phyloP scores from a whole-genome alignment of 176 grass and related monocot species.

The Eremochloa ophiuroides region DNA sequence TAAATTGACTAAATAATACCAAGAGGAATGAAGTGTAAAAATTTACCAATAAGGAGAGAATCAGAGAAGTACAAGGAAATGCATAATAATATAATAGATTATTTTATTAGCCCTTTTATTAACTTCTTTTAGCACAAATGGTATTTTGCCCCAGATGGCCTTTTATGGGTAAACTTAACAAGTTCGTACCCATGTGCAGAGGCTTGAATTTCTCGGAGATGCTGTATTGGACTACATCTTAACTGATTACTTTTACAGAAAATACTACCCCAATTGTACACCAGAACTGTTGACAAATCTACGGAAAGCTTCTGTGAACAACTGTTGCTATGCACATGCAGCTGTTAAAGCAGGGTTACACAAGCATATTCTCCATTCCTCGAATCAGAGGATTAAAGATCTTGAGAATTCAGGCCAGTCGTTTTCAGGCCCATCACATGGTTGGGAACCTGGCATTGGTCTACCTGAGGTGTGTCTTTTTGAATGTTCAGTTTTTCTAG shows the following conservation, averaged over 20 bases:
- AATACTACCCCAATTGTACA: slow-evolving; percentile 53
- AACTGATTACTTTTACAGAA: slow-evolving; percentile 50
- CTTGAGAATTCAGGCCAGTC: slow-evolving; percentile 32
- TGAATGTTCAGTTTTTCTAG: neutral
- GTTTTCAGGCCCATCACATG: slow-evolving; percentile 59
- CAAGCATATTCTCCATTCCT: slow-evolving; percentile 59
- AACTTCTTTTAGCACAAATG: neutral
- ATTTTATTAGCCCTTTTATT: neutral
- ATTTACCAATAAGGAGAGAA: neutral
- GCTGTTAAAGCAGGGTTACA: slow-evolving; percentile 64
- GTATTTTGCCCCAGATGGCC: neutral
- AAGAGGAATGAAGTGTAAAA: neutral
- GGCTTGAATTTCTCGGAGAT: slow-evolving; percentile 82
- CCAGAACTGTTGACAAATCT: slow-evolving; percentile 76
- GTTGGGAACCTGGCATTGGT: slow-evolving; percentile 64
- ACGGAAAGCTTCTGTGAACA: slow-evolving; percentile 73
- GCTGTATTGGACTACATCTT: slow-evolving; percentile 65
- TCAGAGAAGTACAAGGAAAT: neutral
- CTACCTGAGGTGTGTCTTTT: slow-evolving; percentile 53
- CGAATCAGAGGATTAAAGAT: slow-evolving; percentile 31
- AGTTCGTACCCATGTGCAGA: slow-evolving; percentile 34
- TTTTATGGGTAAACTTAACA: slow-evolving; percentile 4
- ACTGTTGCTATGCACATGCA: slow-evolving; percentile 72
- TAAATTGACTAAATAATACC: neutral
- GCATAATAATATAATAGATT: neutral